Evolutionary conservation across 108 stramenopile species (phyloP).

Genomic region (Nitzschia putrida): DNA sequence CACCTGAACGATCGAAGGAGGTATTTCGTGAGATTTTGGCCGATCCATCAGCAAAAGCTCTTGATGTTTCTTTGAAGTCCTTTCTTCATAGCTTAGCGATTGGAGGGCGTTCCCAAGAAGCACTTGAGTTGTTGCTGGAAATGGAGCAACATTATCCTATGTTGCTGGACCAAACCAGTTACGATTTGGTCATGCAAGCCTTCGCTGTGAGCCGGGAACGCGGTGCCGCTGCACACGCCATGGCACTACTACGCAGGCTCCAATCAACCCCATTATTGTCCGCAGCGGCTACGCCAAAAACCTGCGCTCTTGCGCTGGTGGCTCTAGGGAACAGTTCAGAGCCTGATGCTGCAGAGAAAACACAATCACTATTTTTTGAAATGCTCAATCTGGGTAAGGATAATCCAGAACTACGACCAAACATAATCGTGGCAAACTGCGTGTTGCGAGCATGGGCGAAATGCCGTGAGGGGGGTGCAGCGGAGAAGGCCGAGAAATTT

Average conservation of each 20-base stretch:
- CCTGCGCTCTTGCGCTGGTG: conserved; percentile 10
- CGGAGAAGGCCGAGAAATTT: conserved; percentile 15
- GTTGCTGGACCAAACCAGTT: not conserved
- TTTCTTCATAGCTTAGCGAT: not conserved
- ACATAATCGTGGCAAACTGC: conserved; percentile 6
- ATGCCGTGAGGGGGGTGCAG: conserved; percentile 10
- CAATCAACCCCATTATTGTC: not conserved
- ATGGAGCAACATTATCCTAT: not conserved
- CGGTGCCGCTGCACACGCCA: conserved; percentile 11
- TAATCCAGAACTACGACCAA: conserved; percentile 1
- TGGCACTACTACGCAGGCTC: conserved; percentile 1
- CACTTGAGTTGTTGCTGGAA: not conserved
- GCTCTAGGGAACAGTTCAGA: conserved; percentile 8
- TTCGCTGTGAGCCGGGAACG: conserved; percentile 3
- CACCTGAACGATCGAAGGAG: conserved; percentile 8
- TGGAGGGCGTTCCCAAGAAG: not conserved
- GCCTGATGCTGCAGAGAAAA: conserved; percentile 12
- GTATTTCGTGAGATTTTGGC: conserved; percentile 15
- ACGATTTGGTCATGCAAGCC: conserved; percentile 4
- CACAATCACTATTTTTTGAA: conserved; percentile 15
- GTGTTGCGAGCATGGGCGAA: conserved; percentile 21
- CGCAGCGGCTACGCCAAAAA: not conserved
- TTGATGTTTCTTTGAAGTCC: not conserved
- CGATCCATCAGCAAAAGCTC: not conserved
- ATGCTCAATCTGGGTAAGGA: conserved; percentile 2